Base-by-base conservation (phyloP, 768 basidiomycete species). In the Agrocybe praecox region DNA sequence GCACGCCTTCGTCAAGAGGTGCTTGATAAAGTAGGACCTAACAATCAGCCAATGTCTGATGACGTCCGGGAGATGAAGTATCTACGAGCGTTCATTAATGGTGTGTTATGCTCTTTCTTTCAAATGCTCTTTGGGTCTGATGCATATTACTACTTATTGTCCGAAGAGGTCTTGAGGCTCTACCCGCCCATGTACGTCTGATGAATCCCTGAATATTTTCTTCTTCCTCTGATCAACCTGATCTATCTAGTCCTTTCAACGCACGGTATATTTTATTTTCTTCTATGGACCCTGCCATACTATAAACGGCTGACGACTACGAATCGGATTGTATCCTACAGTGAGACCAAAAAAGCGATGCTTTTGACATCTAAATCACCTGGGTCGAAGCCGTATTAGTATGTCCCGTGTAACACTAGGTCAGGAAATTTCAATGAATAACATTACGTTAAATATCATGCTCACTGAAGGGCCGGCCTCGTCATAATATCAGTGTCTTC, bases 11-110 rank as follows among this genome's bases (percentile, higher is more conserved):
- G 75, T 4, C 67, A 73, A 40, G 81, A 82, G 55, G 68, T 83
- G 19, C 49, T 76, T 8, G 60, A 63, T 6, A 70, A 66, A 24
- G 60, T 82, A 8, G 81, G 81, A 9, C 60, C 69, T 8, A 61
- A 60, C 6, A 61, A 65, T 7, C 53, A 69, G 6, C 81, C 82
- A 0, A 75, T 73, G 0, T 78, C 72, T 56, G 79, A 80, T 12
- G 71, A 81, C 49, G 70, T 83, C 54, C 73, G 74, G 42, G 71
- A 77, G 1, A 76, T 83, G 77, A 81, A 76, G 55, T 73, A 67
- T 46, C 33, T 70, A 42, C 53, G 69, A 2, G 69, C 72, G 1
- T 66, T 72, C n/a, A 59, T 74, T 34, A 73, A 74, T 49, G 73
- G 73, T 72, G 46, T 10, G 60, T 43, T 3, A 19, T 18, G 0